A percentile compares a stretch with the other conserved stretches of the same genome.
Evolutionary conservation across 768 basidiomycete genomes (phyloP).

Genomic region (Russula sp.): DNA sequence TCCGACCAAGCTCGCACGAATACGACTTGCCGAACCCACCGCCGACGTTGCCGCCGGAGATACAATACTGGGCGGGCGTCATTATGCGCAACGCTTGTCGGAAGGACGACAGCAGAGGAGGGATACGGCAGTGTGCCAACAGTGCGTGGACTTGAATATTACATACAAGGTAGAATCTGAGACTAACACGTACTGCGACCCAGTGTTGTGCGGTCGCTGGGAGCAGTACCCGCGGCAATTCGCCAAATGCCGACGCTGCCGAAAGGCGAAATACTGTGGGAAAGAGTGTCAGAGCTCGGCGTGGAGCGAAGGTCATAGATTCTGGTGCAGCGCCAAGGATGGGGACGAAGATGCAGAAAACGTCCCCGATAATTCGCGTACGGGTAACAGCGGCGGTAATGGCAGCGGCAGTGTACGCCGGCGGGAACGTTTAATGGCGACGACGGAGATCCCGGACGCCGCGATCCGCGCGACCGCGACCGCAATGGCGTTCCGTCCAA

Average conservation of each 20-base stretch:
- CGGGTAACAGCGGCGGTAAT: not conserved
- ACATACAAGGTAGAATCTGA: not conserved
- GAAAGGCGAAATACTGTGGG: constrained; percentile 98
- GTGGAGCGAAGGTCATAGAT: constrained; percentile 94
- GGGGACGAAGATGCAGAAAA: constrained; percentile 38
- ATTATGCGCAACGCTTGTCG: constrained; percentile 99
- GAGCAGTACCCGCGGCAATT: constrained; percentile 91
- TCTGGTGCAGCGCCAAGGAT: constrained; percentile 79
- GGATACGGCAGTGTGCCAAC: constrained; percentile 96
- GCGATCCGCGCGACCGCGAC: constrained; percentile 21
- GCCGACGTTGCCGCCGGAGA: constrained; percentile 75
- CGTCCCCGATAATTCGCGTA: constrained; percentile 1
- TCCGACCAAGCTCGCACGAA: constrained; percentile 82
- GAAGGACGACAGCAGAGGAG: constrained; percentile 90
- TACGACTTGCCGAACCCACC: constrained; percentile 60
- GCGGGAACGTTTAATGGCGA: constrained; percentile 20
- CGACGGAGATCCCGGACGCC: constrained; percentile 21
- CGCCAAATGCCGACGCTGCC: constrained; percentile 91
- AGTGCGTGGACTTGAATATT: constrained; percentile 46
- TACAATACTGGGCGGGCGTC: constrained; percentile 99
- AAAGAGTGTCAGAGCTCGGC: constrained; percentile 96
- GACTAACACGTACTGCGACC: not conserved
- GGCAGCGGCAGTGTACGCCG: constrained; percentile 12
- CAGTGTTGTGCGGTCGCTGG: constrained; percentile 95
- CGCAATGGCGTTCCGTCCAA: constrained; percentile 17